Evolutionary conservation across 2,329 filamentous ascomycete species (phyloP).

Genomic region (Fusarium solani-melongenae): DNA sequence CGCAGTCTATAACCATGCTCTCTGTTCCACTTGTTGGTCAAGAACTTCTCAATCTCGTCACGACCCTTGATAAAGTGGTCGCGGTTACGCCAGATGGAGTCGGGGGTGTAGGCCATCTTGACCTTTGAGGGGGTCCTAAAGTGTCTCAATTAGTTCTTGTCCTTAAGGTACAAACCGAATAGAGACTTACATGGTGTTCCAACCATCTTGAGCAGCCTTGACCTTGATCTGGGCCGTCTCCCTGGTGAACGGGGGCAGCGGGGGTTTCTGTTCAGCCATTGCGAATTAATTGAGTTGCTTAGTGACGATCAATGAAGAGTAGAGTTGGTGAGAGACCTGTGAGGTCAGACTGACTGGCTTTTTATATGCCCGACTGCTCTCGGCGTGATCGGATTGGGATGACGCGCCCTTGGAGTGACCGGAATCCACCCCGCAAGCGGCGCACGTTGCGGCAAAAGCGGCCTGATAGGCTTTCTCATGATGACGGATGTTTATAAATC

Average conservation of each 20-base stretch:
- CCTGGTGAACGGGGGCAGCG: constrained; percentile 77
- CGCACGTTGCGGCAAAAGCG: neutral
- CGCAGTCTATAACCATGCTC: constrained; percentile 79
- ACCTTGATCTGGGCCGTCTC: constrained; percentile 81
- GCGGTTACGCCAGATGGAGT: constrained; percentile 86
- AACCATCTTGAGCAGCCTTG: constrained; percentile 84
- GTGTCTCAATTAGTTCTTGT: neutral
- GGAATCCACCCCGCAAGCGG: neutral
- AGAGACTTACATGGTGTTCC: constrained; percentile 77
- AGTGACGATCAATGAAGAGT: neutral
- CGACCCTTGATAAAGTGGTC: constrained; percentile 75
- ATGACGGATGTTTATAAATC: neutral
- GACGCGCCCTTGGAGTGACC: neutral
- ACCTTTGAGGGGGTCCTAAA: constrained; percentile 71
- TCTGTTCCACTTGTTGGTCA: constrained; percentile 78
- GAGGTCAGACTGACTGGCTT: neutral
- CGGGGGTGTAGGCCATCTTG: constrained; percentile 78
- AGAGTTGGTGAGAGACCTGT: neutral
- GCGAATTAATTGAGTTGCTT: neutral
- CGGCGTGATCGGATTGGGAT: neutral
- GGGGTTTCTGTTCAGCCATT: constrained; percentile 47
- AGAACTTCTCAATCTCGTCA: constrained; percentile 73
- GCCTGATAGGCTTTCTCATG: neutral
- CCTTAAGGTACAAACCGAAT: neutral
- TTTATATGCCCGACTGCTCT: neutral